A percentile compares a stretch with the other conserved stretches of the same genome.
Conservation (phyloP, 179 eudicot genomes). For the Beta macrorhiza region DNA sequence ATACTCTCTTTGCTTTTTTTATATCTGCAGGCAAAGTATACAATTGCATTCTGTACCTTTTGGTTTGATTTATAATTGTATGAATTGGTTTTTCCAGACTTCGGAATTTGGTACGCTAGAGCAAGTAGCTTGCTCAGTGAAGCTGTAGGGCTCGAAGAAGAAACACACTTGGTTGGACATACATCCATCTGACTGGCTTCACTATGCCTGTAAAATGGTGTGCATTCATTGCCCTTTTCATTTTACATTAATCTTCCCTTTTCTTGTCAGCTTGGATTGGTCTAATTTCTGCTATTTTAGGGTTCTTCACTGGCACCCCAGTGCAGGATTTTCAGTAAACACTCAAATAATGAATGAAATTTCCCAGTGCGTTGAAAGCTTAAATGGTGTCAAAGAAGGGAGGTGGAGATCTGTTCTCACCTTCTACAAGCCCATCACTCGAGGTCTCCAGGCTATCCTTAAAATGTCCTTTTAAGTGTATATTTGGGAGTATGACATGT, state of each 20-base stretch:
- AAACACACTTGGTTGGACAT: not conserved
- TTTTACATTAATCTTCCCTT: not conserved
- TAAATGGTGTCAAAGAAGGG: constrained; percentile 75
- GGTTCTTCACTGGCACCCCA: constrained; percentile 82
- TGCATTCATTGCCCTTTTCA: not conserved
- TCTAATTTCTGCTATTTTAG: constrained; percentile 29
- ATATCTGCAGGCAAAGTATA: not conserved
- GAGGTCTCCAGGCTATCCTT: constrained; percentile 39
- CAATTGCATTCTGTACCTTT: not conserved
- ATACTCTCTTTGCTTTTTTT: too few relatives aligned
- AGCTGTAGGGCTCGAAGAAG: constrained; percentile 3
- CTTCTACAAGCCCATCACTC: constrained; percentile 64
- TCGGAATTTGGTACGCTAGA: not conserved
- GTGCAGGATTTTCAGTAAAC: constrained; percentile 61
- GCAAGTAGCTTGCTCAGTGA: not conserved
- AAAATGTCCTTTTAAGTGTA: not conserved
- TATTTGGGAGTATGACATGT: not conserved
- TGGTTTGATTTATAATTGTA: not conserved
- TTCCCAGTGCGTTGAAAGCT: constrained; percentile 60
- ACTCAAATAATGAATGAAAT: constrained; percentile 68
- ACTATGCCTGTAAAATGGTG: constrained; percentile 38
- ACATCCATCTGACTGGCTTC: not conserved
- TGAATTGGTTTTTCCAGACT: not conserved
- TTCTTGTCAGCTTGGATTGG: not conserved
- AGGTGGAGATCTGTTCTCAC: constrained; percentile 70